Base-by-base conservation (phyloP, 164 flowering plant genomes). In the Warburgia ugandensis region DNA sequence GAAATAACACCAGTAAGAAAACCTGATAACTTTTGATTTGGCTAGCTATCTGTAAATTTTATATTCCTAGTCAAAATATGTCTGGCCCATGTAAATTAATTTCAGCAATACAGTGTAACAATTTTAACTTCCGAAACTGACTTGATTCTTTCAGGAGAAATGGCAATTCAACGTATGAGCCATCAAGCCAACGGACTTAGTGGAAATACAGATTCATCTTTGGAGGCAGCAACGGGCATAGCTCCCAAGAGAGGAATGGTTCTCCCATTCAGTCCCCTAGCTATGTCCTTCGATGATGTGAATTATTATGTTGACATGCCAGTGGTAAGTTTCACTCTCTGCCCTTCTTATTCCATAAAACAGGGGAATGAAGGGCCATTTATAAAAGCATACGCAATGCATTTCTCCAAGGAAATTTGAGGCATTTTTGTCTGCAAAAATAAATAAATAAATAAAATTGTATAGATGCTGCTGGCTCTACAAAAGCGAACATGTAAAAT, bases 291-390 rank as follows among this genome's bases (percentile, higher is more conserved):
- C 30, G 84, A 88, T 35, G 61, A 44, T 19, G 78, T 94, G 6
- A 82, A 74, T 29, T 94, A 94, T 73, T 89, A 53, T 54, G 99
- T 94, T 17, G 95, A 89, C 65, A 86, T 94, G 97, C 97, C 99
- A 2, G 56, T 76, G 29, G 99, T 92, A 68, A 45, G 49, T 45
- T 5, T 28, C 6, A 45, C 29, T 6, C 49, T 45, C 20, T n/a
- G 27, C 25, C 11, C 26, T n/a, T n/a, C n/a, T n/a, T n/a, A n/a
- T n/a, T n/a, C n/a, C n/a, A n/a, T n/a, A n/a, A n/a, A n/a, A n/a
- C n/a, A n/a, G n/a, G n/a, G n/a, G n/a, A n/a, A n/a, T n/a, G n/a
- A n/a, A n/a, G n/a, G n/a, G n/a, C n/a, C n/a, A n/a, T n/a, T n/a
- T n/a, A n/a, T n/a, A n/a, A n/a, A n/a, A n/a, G n/a, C n/a, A n/a